Percentiles rank a stretch among this genome's conserved stretches.
These are phyloP conservation scores for Gaeumannomyces tritici DNA, from an alignment of 2,329 filamentous ascomycete species.

Conservation along the genomic window DNA sequence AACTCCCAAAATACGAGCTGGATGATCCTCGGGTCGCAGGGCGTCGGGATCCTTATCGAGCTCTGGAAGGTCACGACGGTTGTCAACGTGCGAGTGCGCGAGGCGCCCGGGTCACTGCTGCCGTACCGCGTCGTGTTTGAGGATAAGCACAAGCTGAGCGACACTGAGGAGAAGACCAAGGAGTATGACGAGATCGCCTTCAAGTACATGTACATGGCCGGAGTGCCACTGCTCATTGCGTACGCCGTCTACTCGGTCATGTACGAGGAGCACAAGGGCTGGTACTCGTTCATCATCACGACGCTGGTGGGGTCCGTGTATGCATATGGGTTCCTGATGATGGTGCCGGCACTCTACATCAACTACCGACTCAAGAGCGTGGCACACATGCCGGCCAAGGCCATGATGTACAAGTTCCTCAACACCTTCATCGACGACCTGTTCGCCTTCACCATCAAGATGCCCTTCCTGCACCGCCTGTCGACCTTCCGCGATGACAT, in stretches of 20 bases:
- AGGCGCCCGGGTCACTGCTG: conserved; percentile 58
- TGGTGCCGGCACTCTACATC: conserved; percentile 96
- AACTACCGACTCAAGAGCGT: conserved; percentile 96
- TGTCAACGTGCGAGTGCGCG: conserved; percentile 76
- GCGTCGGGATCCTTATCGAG: conserved; percentile 62
- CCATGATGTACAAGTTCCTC: conserved; percentile 97
- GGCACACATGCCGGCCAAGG: conserved; percentile 92
- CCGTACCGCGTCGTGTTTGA: conserved; percentile 81
- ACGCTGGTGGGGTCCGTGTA: conserved; percentile 95
- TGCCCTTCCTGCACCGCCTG: conserved; percentile 87
- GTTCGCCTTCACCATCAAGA: conserved; percentile 98
- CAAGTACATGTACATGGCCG: conserved; percentile 89
- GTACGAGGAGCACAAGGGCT: conserved; percentile 94
- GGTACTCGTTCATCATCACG: conserved; percentile 94
- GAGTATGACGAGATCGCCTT: conserved; percentile 98
- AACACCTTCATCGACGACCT: conserved; percentile 99
- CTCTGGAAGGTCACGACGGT: conserved; percentile 95
- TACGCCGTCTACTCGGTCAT: conserved; percentile 87
- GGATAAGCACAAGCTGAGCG: conserved; percentile 91
- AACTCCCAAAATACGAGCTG: conserved; percentile 97
- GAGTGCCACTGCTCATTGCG: conserved; percentile 77
- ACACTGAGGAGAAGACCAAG: conserved; percentile 95
- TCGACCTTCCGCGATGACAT: conserved; percentile 91
- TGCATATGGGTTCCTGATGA: conserved; percentile 98
- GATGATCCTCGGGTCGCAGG: conserved; percentile 97